These are phyloP conservation scores for Dorcoceras hygrometricum DNA, from an alignment of 257 asterid species.

Conservation along the genomic window DNA sequence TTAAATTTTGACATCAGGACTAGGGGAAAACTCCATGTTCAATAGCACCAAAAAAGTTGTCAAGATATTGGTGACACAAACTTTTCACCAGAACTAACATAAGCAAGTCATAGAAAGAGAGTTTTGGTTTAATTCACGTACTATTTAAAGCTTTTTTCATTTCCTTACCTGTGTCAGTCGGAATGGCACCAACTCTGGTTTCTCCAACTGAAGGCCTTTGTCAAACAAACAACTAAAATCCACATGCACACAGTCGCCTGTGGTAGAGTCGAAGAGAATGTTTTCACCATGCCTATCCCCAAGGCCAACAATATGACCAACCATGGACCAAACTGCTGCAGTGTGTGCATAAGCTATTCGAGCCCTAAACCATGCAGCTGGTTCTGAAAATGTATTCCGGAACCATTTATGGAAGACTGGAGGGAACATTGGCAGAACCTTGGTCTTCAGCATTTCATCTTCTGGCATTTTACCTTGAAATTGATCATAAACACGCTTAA, in stretches of 20 bases:
- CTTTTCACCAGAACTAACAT: conserved; percentile 6
- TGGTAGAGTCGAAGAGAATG: conserved; percentile 91
- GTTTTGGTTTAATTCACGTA: neutral
- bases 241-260: conserved; percentile 97
- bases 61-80: neutral
- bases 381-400: conserved; percentile 88
- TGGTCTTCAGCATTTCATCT: conserved; percentile 81
- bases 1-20: neutral
- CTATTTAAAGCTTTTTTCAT: conserved; percentile 19
- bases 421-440: conserved; percentile 91
- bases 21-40: neutral
- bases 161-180: conserved; percentile 84
- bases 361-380: conserved; percentile 99
- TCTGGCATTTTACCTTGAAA: conserved; percentile 76
- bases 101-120: neutral
- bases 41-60: neutral
- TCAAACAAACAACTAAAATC: conserved; percentile 98
- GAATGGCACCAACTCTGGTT: conserved; percentile 97
- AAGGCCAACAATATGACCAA: conserved; percentile 98
- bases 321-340: conserved; percentile 99
- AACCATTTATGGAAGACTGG: conserved; percentile 97
- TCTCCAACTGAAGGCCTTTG: conserved; percentile 93
- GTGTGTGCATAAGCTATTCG: conserved; percentile 92
- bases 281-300: conserved; percentile 99
- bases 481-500: conserved; percentile 91